Evolutionary conservation across 1,284 basidiomycete species (phyloP).

Genomic region (Apiotrichum sp.): DNA sequence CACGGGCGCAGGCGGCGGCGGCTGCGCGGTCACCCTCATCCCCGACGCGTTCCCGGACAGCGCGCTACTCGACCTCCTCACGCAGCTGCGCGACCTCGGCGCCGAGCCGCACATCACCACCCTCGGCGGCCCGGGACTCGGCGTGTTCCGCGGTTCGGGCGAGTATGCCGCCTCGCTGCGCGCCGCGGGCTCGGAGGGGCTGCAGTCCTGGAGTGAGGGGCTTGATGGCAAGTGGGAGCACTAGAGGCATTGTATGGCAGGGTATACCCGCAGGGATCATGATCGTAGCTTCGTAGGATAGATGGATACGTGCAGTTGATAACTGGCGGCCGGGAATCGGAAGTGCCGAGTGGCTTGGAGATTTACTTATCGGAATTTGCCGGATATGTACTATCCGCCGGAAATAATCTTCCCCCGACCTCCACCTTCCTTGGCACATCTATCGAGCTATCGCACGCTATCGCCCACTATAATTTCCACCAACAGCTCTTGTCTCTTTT

Average conservation of each 20-base stretch:
- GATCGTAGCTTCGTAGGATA: too few relatives aligned
- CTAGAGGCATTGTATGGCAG: not conserved
- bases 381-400: too few relatives aligned
- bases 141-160: constrained; percentile 51
- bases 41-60: constrained; percentile 73
- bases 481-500: not conserved
- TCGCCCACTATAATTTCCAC: too few relatives aligned
- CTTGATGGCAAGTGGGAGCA: constrained; percentile 15
- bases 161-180: constrained; percentile 2
- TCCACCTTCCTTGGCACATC: too few relatives aligned
- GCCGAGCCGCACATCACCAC: constrained; percentile 86
- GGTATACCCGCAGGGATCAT: too few relatives aligned
- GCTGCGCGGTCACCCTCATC: constrained; percentile 91
- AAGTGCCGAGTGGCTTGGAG: too few relatives aligned
- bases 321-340: too few relatives aligned
- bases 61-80: constrained; percentile 56
- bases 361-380: too few relatives aligned
- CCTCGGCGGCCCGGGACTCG: constrained; percentile 87
- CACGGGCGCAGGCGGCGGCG: constrained; percentile 97
- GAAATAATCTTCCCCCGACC: too few relatives aligned
- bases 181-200: constrained; percentile 3
- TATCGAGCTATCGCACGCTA: too few relatives aligned
- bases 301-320: too few relatives aligned
- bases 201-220: constrained; percentile 5
- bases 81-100: constrained; percentile 57